Evolutionary conservation across 345 rosid species (phyloP).

Genomic region (sweet orange (Citrus sinensis)): DNA sequence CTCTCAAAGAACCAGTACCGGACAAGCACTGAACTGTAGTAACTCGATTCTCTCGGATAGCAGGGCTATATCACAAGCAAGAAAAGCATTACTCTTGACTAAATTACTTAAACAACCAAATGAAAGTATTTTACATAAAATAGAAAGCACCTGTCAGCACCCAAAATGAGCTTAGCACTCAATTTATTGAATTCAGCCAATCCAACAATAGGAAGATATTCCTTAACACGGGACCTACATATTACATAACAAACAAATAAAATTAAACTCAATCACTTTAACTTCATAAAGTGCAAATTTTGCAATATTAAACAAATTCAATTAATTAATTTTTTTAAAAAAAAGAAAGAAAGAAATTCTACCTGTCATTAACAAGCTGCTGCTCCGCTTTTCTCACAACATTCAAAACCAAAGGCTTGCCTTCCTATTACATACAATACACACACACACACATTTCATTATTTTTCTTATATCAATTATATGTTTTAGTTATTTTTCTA

Average conservation of each 20-base stretch:
- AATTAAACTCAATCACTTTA: slow-evolving; percentile 1
- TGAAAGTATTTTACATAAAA: not conserved
- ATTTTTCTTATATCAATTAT: no score
- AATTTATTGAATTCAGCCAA: slow-evolving; percentile 77
- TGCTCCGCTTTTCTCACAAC: slow-evolving; percentile 82
- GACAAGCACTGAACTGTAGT: slow-evolving; percentile 88
- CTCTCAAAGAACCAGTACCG: slow-evolving; percentile 88
- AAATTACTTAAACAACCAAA: not conserved
- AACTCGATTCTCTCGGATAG: slow-evolving; percentile 67
- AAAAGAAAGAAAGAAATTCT: not conserved
- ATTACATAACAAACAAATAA: not conserved
- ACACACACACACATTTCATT: no score
- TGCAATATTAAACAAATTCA: not conserved
- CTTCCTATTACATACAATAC: slow-evolving; percentile 43
- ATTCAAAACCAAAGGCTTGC: slow-evolving; percentile 71
- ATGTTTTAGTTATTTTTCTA: no score
- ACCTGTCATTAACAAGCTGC: slow-evolving; percentile 66
- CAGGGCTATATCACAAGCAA: slow-evolving; percentile 47
- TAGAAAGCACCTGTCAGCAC: slow-evolving; percentile 53
- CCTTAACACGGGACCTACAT: slow-evolving; percentile 62
- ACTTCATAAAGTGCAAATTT: not conserved
- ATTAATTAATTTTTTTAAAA: not conserved
- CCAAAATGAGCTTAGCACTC: slow-evolving; percentile 84
- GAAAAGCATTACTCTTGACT: not conserved
- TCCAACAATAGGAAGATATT: slow-evolving; percentile 86